These are phyloP conservation scores for Phytophthora colocasiae DNA, from an alignment of 352 stramenopile genomes.

Conservation along the genomic window DNA sequence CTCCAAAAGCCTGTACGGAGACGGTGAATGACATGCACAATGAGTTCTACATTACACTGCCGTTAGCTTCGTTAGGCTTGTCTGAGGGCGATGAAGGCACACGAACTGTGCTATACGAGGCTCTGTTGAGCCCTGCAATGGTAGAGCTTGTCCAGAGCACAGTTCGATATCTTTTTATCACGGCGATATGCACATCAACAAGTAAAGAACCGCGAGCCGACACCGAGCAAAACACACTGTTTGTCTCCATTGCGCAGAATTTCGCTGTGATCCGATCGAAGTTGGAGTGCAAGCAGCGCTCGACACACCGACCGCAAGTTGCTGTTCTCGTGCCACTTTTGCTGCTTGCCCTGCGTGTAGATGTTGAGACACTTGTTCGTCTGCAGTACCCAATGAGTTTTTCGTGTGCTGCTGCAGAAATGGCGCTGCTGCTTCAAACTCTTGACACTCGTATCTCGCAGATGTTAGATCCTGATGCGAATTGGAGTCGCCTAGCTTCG, in stretches of 20 bases:
- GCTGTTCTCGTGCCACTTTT: conserved; percentile 57
- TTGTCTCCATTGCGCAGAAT: conserved; percentile 45
- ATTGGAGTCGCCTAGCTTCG: conserved; percentile 60
- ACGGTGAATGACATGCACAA: conserved; percentile 53
- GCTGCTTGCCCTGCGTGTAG: conserved; percentile 65
- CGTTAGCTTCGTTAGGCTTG: conserved; percentile 53
- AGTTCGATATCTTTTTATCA: conserved; percentile 50
- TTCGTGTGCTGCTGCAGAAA: conserved; percentile 34
- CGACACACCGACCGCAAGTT: conserved; percentile 12
- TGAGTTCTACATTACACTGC: conserved; percentile 54
- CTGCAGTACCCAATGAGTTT: conserved; percentile 72
- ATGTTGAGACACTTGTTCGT: conserved; percentile 67
- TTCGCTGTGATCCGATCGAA: conserved; percentile 42
- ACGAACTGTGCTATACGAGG: conserved; percentile 36
- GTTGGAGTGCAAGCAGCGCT: conserved; percentile 28
- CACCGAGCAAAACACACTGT: conserved; percentile 46
- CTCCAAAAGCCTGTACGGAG: conserved; percentile 38
- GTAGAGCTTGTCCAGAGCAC: conserved; percentile 49
- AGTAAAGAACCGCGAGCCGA: background rate
- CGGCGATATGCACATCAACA: conserved; percentile 39
- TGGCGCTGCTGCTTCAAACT: conserved; percentile 51
- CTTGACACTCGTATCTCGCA: conserved; percentile 55
- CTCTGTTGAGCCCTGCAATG: conserved; percentile 35
- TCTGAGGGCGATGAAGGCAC: conserved; percentile 35
- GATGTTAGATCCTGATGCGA: conserved; percentile 59